Evolutionary conservation across 495 filamentous ascomycete species (phyloP), one percentile per base, ranked within the genome.

Genomic region (Tuber melanosporum): DNA sequence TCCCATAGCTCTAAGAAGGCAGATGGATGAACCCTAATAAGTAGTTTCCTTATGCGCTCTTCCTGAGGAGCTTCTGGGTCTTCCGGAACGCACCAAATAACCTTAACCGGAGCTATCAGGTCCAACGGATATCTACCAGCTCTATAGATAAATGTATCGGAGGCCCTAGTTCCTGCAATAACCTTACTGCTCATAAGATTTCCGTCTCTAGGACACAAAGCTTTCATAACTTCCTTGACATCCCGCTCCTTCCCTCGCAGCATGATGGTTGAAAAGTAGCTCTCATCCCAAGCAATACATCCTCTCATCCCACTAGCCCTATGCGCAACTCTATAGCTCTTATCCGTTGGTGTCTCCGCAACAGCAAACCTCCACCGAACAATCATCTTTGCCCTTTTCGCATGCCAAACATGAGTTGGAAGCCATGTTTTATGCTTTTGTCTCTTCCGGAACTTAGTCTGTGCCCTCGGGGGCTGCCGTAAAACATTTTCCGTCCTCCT

Each of bases 381-480:
- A 1, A 92, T 92, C 92, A 99, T 96, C 74, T 88, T 90, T 9
- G 95, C 95, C 70, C 95, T 87, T 82, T 99, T 98, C 22, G 94
- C 91, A 86, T 97, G 95, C 86, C 90, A 99, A 73, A 97, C 84
- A 82, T 99, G 95, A 26, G 95, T 97, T 3, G 95, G 96, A 5
- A 99, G 87, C 95, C 95, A 98, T 0, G 91, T 92, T 86, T 99
- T 99, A 83, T 91, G 88, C 46, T 89, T 84, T 84, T 99, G 95
- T 1, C 95, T 90, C 85, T 94, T 97, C 77, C 90, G 89, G 80
- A 91, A 98, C 78, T 91, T 94, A 19, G 90, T 87, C 36, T 89
- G 87, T 3, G 91, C 86, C 70, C 88, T 88, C 0, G 88, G 88
- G 2, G 93, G 92, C 6, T 88, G 86, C 45, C 92, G 91, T 12